These are phyloP conservation scores for Aureobasidium mangrovei DNA, from an alignment of 2,329 filamentous ascomycete genomes.

Conservation along the genomic window DNA sequence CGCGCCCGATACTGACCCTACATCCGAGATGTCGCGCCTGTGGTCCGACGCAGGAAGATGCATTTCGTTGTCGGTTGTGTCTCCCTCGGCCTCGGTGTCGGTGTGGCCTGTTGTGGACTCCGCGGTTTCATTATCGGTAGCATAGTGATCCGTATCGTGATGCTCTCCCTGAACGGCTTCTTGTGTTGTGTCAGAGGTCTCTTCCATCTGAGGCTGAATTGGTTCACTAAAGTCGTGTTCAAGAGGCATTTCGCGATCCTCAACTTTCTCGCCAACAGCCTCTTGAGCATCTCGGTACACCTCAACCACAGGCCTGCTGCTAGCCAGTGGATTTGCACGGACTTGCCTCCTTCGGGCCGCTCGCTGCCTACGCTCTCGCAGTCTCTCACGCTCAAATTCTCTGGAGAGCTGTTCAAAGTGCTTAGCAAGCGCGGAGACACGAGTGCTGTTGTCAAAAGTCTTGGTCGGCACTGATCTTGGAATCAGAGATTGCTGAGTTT, in stretches of 20 bases:
- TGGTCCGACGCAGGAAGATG: slow-evolving; percentile 57
- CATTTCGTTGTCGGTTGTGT: slow-evolving; percentile 61
- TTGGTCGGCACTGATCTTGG: slow-evolving; percentile 70
- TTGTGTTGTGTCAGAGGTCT: slow-evolving; percentile 3
- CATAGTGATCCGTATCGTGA: slow-evolving; percentile 17
- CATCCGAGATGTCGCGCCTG: slow-evolving; percentile 38
- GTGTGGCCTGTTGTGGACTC: slow-evolving; percentile 28
- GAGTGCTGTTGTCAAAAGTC: slow-evolving; percentile 47
- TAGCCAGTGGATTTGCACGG: slow-evolving; percentile 77
- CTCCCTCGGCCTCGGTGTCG: slow-evolving; percentile 43
- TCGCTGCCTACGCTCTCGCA: slow-evolving; percentile 73
- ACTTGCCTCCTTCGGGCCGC: slow-evolving; percentile 68
- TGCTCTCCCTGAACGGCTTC: neutral
- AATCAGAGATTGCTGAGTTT: slow-evolving; percentile 61
- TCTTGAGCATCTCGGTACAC: slow-evolving; percentile 92
- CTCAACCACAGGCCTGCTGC: slow-evolving; percentile 91
- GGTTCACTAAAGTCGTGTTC: neutral
- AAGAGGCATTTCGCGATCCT: neutral
- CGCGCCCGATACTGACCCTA: slow-evolving; percentile 36
- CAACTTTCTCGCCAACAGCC: slow-evolving; percentile 50
- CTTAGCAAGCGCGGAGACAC: slow-evolving; percentile 83
- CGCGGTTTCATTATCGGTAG: slow-evolving; percentile 23
- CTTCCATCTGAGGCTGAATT: slow-evolving; percentile 7
- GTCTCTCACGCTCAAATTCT: slow-evolving; percentile 90
- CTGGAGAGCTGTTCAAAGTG: slow-evolving; percentile 95